A percentile compares a stretch with the other conserved stretches of the same genome.
Conservation (phyloP, 169 alveolate species). For the Perkinsus marinus region DNA sequence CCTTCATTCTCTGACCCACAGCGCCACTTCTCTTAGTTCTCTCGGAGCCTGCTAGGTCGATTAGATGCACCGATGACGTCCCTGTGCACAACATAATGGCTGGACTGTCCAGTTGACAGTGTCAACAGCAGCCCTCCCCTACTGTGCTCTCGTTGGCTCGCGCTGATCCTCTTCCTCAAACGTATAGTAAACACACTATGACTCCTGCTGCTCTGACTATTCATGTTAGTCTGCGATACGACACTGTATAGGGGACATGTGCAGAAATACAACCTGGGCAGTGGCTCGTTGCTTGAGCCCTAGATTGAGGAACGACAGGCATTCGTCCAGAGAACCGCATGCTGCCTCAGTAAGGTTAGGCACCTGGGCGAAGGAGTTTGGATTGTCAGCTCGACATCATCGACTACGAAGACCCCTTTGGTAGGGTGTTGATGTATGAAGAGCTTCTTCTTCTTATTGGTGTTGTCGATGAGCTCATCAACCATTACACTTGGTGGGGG, state of each 20-base stretch:
- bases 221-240: neutral
- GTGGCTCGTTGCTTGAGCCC: neutral
- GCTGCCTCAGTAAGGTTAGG: slow-evolving; percentile 3
- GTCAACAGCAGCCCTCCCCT: neutral
- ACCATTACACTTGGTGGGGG: neutral
- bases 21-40: slow-evolving; percentile 56
- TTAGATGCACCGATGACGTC: slow-evolving; percentile 44
- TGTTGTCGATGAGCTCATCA: neutral
- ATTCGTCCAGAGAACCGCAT: neutral
- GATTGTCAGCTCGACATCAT: neutral
- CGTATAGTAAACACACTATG: neutral
- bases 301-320: neutral
- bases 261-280: neutral
- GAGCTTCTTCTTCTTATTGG: neutral
- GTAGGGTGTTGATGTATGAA: slow-evolving; percentile 5
- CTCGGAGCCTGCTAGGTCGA: slow-evolving; percentile 81
- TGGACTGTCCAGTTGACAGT: neutral
- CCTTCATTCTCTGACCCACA: slow-evolving; percentile 67
- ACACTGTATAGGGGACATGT: too few species aligned
- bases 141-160: neutral
- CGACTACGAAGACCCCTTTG: neutral
- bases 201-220: neutral
- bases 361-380: neutral
- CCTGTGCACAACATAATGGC: neutral
- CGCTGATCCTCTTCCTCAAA: neutral